Evolutionary conservation across 768 basidiomycete genomes (phyloP).

Genomic region (Leccinellum albellum): DNA sequence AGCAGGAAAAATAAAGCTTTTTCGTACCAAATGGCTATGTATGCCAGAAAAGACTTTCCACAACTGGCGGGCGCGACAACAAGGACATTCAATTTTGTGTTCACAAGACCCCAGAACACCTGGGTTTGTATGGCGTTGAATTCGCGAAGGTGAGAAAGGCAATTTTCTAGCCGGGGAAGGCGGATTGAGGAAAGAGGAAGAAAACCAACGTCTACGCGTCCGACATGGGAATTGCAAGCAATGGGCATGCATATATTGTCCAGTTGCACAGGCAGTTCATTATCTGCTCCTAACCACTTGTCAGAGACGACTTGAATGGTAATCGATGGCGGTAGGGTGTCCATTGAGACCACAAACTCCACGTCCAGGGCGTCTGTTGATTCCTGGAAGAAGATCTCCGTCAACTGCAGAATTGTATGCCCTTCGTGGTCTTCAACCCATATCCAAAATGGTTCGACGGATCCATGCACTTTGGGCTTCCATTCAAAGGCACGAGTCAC

Average conservation of each 20-base stretch:
- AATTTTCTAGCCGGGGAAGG: slow-evolving; percentile 38
- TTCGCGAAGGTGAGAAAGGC: slow-evolving; percentile 44
- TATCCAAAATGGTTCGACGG: slow-evolving; percentile 85
- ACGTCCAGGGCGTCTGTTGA: slow-evolving; percentile 55
- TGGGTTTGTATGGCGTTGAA: slow-evolving; percentile 91
- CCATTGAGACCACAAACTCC: slow-evolving; percentile 80
- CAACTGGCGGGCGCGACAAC: slow-evolving; percentile 76
- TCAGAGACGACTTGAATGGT: slow-evolving; percentile 83
- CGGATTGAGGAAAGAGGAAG: slow-evolving; percentile 56
- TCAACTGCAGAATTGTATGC: slow-evolving; percentile 76
- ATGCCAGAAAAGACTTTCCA: slow-evolving; percentile 76
- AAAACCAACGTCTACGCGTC: slow-evolving; percentile 71
- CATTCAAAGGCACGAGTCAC: slow-evolving; percentile 74
- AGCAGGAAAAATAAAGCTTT: not conserved
- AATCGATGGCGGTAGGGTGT: slow-evolving; percentile 57
- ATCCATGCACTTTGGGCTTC: slow-evolving; percentile 71
- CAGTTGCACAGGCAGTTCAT: slow-evolving; percentile 60
- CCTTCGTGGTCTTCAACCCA: slow-evolving; percentile 90
- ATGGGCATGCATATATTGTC: slow-evolving; percentile 74
- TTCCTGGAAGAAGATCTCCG: slow-evolving; percentile 68
- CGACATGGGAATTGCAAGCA: slow-evolving; percentile 51
- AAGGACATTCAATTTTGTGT: slow-evolving; percentile 63
- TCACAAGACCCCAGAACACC: slow-evolving; percentile 74
- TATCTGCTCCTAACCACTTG: slow-evolving; percentile 90
- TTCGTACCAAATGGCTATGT: slow-evolving; percentile 69